phyloP scores from a whole-genome alignment of 1,284 basidiomycete genomes.

The Tremellales sp. region DNA sequence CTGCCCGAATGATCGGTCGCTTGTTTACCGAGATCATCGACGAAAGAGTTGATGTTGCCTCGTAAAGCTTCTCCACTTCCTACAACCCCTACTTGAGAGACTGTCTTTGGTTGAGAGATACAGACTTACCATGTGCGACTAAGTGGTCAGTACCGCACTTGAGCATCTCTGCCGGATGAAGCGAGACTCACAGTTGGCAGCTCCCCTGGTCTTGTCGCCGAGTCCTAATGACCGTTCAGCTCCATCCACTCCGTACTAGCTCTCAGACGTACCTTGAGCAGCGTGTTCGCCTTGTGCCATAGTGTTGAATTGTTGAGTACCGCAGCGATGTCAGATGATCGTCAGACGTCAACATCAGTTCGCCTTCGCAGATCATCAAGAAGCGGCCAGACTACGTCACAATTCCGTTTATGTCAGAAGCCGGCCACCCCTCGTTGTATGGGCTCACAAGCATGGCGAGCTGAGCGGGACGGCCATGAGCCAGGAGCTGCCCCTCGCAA shows the following conservation, averaged over 20 bases:
- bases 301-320: not conserved
- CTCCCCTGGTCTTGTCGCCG: constrained; percentile 29
- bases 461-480: no score
- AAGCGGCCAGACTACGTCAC: no score
- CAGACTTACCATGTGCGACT: not conserved
- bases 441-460: no score
- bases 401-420: no score
- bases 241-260: not conserved
- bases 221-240: constrained; percentile 12
- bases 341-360: not conserved
- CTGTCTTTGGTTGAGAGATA: not conserved
- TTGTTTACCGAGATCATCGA: constrained; percentile 26
- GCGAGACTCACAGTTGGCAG: constrained; percentile 15
- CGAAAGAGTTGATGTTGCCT: constrained; percentile 31
- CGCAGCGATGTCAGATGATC: not conserved
- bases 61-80: constrained; percentile 33
- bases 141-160: not conserved
- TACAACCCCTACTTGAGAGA: constrained; percentile 1
- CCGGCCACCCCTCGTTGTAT: no score
- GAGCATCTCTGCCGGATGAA: not conserved
- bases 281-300: not conserved
- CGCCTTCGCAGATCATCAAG: no score
- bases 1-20: not conserved
- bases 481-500: no score
- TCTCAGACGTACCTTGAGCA: not conserved